Conservation (phyloP, 1,284 basidiomycete genomes). For the Ustilago tritici region DNA sequence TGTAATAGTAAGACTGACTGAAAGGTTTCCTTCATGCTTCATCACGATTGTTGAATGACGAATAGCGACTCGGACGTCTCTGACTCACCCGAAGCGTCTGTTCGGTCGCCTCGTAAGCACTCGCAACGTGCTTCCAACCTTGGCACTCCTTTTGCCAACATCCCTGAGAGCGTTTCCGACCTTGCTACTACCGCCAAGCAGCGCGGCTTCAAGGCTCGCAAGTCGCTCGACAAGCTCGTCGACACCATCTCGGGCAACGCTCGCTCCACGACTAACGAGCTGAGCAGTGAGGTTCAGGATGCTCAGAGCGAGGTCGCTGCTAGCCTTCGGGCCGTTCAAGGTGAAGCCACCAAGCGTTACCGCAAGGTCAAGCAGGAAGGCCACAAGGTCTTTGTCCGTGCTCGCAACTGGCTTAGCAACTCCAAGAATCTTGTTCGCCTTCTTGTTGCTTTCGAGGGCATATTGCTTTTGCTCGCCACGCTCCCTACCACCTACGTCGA, state of each 20-base stretch:
- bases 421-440: slow-evolving; percentile 52
- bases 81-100: slow-evolving; percentile 51
- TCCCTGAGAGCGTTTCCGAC: slow-evolving; percentile 34
- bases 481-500: slow-evolving; percentile 53
- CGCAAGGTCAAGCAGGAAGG: slow-evolving; percentile 44
- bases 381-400: slow-evolving; percentile 38
- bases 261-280: slow-evolving; percentile 49
- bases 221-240: slow-evolving; percentile 57
- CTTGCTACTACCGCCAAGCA: slow-evolving; percentile 36
- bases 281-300: slow-evolving; percentile 47
- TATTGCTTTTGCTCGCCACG: slow-evolving; percentile 49
- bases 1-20: background rate
- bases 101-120: slow-evolving; percentile 62
- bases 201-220: slow-evolving; percentile 49
- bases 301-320: slow-evolving; percentile 50
- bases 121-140: slow-evolving; percentile 45
- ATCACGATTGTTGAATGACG: background rate
- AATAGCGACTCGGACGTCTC: slow-evolving; percentile 56
- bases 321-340: slow-evolving; percentile 43
- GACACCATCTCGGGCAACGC: slow-evolving; percentile 46
- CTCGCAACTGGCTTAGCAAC: slow-evolving; percentile 54
- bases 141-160: slow-evolving; percentile 35
- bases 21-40: background rate
- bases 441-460: slow-evolving; percentile 57
- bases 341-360: slow-evolving; percentile 34